Evolutionary conservation across 2,329 filamentous ascomycete genomes (phyloP), one percentile per base, ranked within the genome.

Genomic region (Clarireedia paspali): DNA sequence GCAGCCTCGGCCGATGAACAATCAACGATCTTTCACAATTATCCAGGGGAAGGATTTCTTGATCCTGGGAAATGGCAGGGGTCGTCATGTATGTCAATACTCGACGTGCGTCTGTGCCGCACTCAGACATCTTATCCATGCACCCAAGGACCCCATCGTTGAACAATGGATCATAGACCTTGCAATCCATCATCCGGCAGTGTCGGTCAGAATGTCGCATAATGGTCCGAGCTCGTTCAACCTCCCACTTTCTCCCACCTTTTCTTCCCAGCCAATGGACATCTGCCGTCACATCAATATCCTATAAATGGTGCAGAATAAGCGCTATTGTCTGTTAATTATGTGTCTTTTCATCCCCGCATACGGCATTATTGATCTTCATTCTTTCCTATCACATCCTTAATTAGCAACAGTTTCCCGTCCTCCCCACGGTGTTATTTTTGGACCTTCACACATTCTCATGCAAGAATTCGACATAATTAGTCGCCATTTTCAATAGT

Each of bases 401-500:
- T 55, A 55, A 55, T 55, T 55, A 55, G 53, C 53, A 55, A 45
- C 53, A 55, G 17, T 48, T 50, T 6, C 14, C 14, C 26, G 47
- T 20, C 36, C 47, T 30, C 10, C 50, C 50, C 26, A 24, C 6
- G n/a, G 53, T 42, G 53, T 55, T 55, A 55, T 55, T 55, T 55
- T 55, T 55, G 53, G 53, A 55, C 26, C 36, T 53, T 46, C 42
- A 36, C 50, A 47, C 17, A 5, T 36, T 30, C 20, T 50, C 15
- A 27, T 20, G 36, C 53, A 55, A 27, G 17, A 55, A 55, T 50
- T n/a, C 14, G n/a, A 26, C 27, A 39, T 55, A 55, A 55, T 55
- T 55, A 55, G 36, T 55, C 47, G 38, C 20, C 39, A 55, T 50
- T 55, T 55, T 45, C 47, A 50, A 55, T 55, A 50, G 53, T 45